Percentiles rank a stretch among this genome's conserved stretches.
Evolutionary conservation across 83 land plant species (phyloP).

Genomic region (Picea engelmannii): DNA sequence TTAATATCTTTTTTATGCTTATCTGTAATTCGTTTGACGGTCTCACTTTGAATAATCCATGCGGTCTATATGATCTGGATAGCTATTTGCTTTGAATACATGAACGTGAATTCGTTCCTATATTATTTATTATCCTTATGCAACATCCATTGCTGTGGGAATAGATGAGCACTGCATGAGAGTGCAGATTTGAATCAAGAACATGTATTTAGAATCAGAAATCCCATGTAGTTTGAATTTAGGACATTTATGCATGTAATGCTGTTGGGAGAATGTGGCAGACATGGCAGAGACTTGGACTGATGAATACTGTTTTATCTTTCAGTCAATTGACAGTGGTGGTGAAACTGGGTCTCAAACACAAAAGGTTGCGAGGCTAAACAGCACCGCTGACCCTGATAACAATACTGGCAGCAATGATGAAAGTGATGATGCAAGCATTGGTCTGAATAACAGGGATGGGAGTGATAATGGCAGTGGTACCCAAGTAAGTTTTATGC

Average conservation of each 20-base stretch:
- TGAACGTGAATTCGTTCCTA: neutral
- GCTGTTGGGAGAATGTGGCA: neutral
- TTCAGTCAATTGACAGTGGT: conserved; percentile 92
- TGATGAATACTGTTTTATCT: conserved; percentile 10
- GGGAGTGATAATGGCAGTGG: conserved; percentile 98
- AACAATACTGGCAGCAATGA: conserved; percentile 58
- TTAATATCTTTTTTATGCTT: neutral
- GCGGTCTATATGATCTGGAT: neutral
- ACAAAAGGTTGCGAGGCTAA: conserved; percentile 45
- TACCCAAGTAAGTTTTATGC: conserved; percentile 62
- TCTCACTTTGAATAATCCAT: neutral
- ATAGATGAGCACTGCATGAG: neutral
- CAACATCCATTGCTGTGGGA: too few relatives aligned
- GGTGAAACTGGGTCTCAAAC: conserved; percentile 84
- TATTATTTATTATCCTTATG: neutral
- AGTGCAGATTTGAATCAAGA: neutral
- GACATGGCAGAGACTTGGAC: neutral
- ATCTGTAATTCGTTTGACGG: too few relatives aligned
- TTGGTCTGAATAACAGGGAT: conserved; percentile 61
- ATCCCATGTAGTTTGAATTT: neutral
- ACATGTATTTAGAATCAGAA: neutral
- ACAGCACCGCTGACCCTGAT: conserved; percentile 46
- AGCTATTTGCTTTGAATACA: neutral
- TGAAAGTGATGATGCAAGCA: conserved; percentile 70
- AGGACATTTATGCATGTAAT: neutral